Conservation (phyloP, 768 basidiomycete genomes). For the Calocera cornea region DNA sequence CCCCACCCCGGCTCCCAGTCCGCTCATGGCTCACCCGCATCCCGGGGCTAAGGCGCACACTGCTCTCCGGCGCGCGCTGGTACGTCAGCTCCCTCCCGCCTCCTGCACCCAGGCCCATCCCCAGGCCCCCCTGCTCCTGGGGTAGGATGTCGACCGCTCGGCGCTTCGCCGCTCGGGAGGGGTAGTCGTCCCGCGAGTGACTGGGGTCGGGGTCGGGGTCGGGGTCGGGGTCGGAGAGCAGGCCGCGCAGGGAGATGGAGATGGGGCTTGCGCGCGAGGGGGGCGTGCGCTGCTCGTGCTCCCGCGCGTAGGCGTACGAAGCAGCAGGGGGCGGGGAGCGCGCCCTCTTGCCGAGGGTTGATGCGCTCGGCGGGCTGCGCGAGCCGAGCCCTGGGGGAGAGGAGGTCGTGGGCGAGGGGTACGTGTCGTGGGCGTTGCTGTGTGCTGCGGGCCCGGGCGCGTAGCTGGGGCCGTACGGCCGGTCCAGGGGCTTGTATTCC, state of each 20-base stretch:
- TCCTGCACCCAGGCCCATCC: background rate
- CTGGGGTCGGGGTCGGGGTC: background rate
- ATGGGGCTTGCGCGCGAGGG: background rate
- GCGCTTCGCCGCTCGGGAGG: background rate
- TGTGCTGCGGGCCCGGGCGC: too few relatives aligned
- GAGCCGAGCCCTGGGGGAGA: background rate
- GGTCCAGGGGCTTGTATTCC: background rate
- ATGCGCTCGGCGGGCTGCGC: background rate
- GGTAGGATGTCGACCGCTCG: background rate
- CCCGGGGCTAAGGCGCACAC: background rate
- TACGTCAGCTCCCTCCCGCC: background rate
- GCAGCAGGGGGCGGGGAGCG: background rate
- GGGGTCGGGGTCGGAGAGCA: background rate
- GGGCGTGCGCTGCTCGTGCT: background rate
- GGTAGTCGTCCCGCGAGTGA: background rate
- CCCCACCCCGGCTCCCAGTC: background rate
- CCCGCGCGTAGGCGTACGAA: background rate
- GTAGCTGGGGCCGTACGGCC: too few relatives aligned
- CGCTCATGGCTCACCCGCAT: background rate
- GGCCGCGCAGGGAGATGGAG: background rate
- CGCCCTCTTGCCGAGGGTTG: background rate
- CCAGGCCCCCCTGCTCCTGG: background rate
- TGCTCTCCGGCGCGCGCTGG: background rate
- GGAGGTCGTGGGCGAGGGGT: background rate
- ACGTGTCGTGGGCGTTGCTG: background rate